Evolutionary conservation across 768 basidiomycete species (phyloP).

Genomic region (Amanita inopinata): DNA sequence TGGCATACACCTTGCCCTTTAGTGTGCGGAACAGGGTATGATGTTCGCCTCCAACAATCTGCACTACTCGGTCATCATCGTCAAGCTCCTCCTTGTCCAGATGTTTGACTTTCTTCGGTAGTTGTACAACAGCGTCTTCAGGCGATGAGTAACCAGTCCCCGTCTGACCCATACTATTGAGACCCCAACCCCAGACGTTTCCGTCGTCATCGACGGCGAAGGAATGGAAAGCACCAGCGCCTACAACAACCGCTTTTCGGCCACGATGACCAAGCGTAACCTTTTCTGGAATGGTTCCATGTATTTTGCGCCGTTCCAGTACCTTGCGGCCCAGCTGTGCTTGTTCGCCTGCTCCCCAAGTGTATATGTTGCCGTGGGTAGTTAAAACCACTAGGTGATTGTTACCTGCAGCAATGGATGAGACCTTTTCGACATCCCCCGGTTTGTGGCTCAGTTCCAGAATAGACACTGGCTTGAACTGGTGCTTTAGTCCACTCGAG

Average conservation of each 20-base stretch:
- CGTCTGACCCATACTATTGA: conserved; percentile 83
- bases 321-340: conserved; percentile 88
- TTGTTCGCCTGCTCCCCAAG: conserved; percentile 88
- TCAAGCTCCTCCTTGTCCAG: conserved; percentile 53
- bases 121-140: conserved; percentile 44
- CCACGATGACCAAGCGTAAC: conserved; percentile 63
- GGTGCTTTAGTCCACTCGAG: conserved; percentile 51
- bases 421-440: conserved; percentile 61
- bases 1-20: conserved; percentile 76
- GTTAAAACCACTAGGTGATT: conserved; percentile 90
- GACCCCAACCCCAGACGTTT: conserved; percentile 91
- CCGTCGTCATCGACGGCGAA: conserved; percentile 84
- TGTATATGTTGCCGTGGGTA: conserved; percentile 77
- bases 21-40: conserved; percentile 86
- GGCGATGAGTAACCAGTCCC: conserved; percentile 44
- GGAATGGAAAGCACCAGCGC: conserved; percentile 78
- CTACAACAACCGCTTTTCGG: conserved; percentile 53
- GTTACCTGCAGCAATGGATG: conserved; percentile 68
- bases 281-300: conserved; percentile 83
- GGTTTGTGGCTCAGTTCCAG: conserved; percentile 51
- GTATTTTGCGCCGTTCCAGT: conserved; percentile 78
- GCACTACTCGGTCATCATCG: conserved; percentile 51
- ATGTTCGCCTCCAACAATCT: conserved; percentile 79
- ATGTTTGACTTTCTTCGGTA: conserved; percentile 54
- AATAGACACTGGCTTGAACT: conserved; percentile 55